Conservation (phyloP, 208 protist species). For the Crithidia bombi region DNA sequence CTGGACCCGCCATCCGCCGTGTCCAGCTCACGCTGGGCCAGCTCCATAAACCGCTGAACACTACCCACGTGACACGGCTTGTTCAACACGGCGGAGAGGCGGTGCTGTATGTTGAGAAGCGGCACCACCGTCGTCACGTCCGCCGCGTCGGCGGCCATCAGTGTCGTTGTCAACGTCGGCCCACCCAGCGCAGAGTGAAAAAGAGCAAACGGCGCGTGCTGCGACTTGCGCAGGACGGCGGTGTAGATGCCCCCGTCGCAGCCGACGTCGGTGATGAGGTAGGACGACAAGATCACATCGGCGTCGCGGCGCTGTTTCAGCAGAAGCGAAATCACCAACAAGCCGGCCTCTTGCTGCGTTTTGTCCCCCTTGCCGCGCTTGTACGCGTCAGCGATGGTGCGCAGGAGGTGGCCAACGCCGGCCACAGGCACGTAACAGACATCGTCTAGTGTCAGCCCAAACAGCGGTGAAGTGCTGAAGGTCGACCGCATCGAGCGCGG, state of each 20-base stretch:
- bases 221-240: slow-evolving; percentile 41
- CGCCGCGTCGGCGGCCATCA: slow-evolving; percentile 37
- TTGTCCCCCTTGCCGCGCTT: slow-evolving; percentile 18
- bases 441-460: slow-evolving; percentile 52
- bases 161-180: slow-evolving; percentile 52
- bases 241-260: slow-evolving; percentile 34
- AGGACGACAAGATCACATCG: slow-evolving; percentile 69
- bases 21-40: slow-evolving; percentile 50
- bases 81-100: slow-evolving; percentile 48
- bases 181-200: slow-evolving; percentile 63
- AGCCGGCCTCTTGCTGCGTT: slow-evolving; percentile 23
- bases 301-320: slow-evolving; percentile 54
- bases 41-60: slow-evolving; percentile 45
- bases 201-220: slow-evolving; percentile 39
- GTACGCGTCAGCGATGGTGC: slow-evolving; percentile 26
- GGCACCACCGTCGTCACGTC: slow-evolving; percentile 42
- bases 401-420: slow-evolving; percentile 20
- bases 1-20: neutral
- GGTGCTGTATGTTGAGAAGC: slow-evolving; percentile 61
- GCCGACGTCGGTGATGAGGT: slow-evolving; percentile 55
- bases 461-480: slow-evolving; percentile 41
- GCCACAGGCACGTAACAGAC: slow-evolving; percentile 51
- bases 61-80: slow-evolving; percentile 53
- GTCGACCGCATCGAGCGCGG: slow-evolving; percentile 30
- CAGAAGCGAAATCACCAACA: slow-evolving; percentile 60